Evolutionary conservation across 495 filamentous ascomycete genomes (phyloP), one percentile per base, ranked within the genome.

Genomic region (Trichoderma virens): DNA sequence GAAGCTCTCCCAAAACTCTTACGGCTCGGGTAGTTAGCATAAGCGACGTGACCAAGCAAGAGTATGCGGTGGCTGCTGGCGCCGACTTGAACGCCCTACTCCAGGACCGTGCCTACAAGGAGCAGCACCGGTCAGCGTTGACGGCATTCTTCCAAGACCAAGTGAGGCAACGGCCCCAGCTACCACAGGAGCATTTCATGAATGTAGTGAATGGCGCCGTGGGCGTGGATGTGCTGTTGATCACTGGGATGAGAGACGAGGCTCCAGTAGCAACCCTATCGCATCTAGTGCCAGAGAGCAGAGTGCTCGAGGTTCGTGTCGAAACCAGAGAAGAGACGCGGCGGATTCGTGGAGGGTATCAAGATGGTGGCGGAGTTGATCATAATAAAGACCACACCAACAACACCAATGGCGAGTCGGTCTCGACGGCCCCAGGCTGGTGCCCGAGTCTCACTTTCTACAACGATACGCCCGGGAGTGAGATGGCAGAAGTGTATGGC

Each of bases 191-290:
- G 70, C 79, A 85, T 74, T 87, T 88, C 69, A 66, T 81, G 41
- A 66, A 78, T 65, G 70, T 80, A 41, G 81, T 87, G 18, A 34
- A 73, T 65, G 60, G 63, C 45, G 76, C 77, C 25, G 69, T 34
- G 66, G 79, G 81, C 75, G 73, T 77, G 23, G 79, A 87, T 65
- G 83, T 86, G 61, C 75, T 87, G 59, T 63, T 89, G 35, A 83
- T 89, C 69, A 88, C 85, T 0, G 86, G 86, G 5, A 84, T 89
- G 82, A 86, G 83, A 78, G 85, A 88, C 65, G 75, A 83, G 68
- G 80, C 83, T 5, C 85, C 84, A 5, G 80, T 89, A 38, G 75
- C 81, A 65, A 61, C 66, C 59, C 79, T 83, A 1, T 83, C 82
- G 32, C 79, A 81, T 78, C 71, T 86, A 64, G 82, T 87, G 51